Conservation (phyloP, 1,284 basidiomycete species). For the Moesziomyces sp. region DNA sequence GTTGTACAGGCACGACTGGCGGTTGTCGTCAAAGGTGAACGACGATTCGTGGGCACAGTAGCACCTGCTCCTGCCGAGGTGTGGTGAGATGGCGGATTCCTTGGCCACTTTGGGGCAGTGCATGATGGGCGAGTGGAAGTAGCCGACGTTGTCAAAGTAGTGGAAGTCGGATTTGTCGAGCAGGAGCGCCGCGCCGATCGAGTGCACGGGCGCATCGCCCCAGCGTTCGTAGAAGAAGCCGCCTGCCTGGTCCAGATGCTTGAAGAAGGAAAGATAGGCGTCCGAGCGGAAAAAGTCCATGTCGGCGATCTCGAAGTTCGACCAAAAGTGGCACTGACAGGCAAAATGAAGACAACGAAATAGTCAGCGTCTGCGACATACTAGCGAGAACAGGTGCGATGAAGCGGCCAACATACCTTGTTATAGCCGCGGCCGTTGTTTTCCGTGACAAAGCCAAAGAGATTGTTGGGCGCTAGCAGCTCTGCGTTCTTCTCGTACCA, state of each 20-base stretch:
- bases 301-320: constrained; percentile 75
- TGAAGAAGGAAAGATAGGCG: constrained; percentile 81
- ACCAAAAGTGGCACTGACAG: constrained; percentile 78
- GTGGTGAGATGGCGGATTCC: constrained; percentile 14
- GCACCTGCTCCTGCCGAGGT: constrained; percentile 29
- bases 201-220: constrained; percentile 79
- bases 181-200: constrained; percentile 63
- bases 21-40: constrained; percentile 33
- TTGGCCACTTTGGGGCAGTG: constrained; percentile 52
- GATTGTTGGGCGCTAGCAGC: constrained; percentile 77
- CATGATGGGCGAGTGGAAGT: constrained; percentile 56
- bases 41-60: constrained; percentile 43
- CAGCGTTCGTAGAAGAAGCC: constrained; percentile 75
- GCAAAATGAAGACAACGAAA: background rate
- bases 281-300: constrained; percentile 81
- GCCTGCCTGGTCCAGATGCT: constrained; percentile 79
- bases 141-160: constrained; percentile 63
- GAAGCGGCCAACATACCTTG: constrained; percentile 59
- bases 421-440: constrained; percentile 74
- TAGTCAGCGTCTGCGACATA: background rate
- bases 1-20: constrained; percentile 29
- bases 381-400: background rate
- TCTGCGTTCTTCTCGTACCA: constrained; percentile 78
- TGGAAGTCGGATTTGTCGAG: constrained; percentile 56
- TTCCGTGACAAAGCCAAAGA: constrained; percentile 80